Evolutionary conservation across 2,329 filamentous ascomycete species (phyloP), one percentile per base, ranked within the genome.

Genomic region (Aureobasidium sp.): DNA sequence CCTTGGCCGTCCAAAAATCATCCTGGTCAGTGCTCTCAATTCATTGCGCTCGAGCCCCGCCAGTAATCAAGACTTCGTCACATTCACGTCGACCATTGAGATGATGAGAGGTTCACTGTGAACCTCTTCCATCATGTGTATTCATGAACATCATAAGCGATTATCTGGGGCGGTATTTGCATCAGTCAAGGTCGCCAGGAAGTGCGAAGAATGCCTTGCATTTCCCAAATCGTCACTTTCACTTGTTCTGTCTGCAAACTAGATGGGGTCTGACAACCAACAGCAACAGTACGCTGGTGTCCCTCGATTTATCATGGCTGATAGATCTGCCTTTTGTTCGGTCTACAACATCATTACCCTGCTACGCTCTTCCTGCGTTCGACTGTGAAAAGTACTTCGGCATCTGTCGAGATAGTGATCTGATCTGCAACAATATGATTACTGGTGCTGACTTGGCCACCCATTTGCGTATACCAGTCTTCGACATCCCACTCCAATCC

Each of bases 401-500:
- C 68, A 64, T 76, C 72, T 27, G 76, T 77, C 41, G 69, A 68
- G 20, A 81, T 70, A 12, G 68, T 67, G 10, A 80, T 68, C 27
- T 71, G 62, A 37, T 78, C 74, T 7, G 70, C 68, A 44, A 76
- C 72, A 56, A 79, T 73, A 63, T 80, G 78, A 65, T 81, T 81
- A 64, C 78, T 80, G 7, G 79, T 79, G 66, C 79, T 81, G 63
- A 81, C 74, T 62, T 77, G 74, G 2, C 74, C 73, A 17, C 78
- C 78, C 71, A 80, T 77, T 55, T 76, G 72, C 26, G 78, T 96
- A 66, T 82, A 76, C 91, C 93, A 96, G 64, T 90, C 79, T 63
- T 80, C 72, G 1, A 99, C 89, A 75, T 99, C 91, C 94, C 94
- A 99, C 72, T 96, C 87, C 23, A 97, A 78, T 0, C 94, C 94